Evolutionary conservation across 768 basidiomycete species (phyloP), one percentile per base, ranked within the genome.

Genomic region (Amanita fuliginea): DNA sequence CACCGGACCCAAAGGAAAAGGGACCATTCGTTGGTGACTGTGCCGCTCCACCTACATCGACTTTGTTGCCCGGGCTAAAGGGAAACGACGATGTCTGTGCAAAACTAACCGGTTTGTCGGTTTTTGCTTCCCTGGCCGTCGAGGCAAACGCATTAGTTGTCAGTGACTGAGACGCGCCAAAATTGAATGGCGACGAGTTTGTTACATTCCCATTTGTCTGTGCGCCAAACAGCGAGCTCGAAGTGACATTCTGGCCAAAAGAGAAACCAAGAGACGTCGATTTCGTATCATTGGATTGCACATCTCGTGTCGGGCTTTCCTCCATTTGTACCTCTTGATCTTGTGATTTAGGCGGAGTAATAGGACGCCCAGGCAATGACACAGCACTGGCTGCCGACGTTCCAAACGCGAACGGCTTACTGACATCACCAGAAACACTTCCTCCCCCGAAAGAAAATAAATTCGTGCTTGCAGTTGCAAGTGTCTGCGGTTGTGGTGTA

Each of bases 261-360:
- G 74, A 59, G 56, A 84, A 81, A 35, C 65, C 67, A 9, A 72
- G 62, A 3, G 68, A 67, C 40, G 66, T 66, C 34, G 60, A 54
- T 40, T 68, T 71, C 35, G 54, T 61, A 13, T 66, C 65, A 52
- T 72, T 76, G 19, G 65, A 54, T 42, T 75, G 74, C 57, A 77
- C 65, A 7, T 82, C 81, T 51, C 84, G 72, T 2, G 76, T 78
- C 1, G 86, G 86, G 55, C 86, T 89, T 63, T 88, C 86, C 35
- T 89, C 86, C 86, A 89, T 89, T 49, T 66, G 76, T 55, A 83
- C 76, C 52, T 86, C 86, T 43, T 80, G 74, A 40, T 80, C 81
- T 30, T 70, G 68, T 50, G 70, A 77, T 57, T 67, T 73, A 3
- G 86, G 86, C 8, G 84, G 83, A 0, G 84, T 86, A 4, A 68